Conservation (phyloP, 2,329 filamentous ascomycete genomes). For the Cercospora janseana region DNA sequence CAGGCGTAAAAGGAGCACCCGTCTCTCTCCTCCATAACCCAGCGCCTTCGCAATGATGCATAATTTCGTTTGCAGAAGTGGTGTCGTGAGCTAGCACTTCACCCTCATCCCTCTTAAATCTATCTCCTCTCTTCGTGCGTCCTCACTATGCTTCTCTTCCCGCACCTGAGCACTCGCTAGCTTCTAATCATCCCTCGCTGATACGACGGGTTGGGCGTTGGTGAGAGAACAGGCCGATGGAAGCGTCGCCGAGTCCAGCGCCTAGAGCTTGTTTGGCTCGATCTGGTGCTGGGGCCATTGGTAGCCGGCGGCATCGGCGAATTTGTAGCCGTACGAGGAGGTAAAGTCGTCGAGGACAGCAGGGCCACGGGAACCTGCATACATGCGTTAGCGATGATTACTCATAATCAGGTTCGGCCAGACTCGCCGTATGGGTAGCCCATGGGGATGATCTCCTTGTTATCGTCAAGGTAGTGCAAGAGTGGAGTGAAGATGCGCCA, state of each 20-base stretch:
- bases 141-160: not conserved
- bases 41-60: conserved; percentile 8
- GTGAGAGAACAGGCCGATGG: not conserved
- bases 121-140: not conserved
- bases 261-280: conserved; percentile 72
- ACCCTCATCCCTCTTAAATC: too few species aligned
- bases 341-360: conserved; percentile 98
- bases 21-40: conserved; percentile 3
- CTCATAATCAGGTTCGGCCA: not conserved
- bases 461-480: conserved; percentile 96
- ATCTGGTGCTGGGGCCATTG: conserved; percentile 81
- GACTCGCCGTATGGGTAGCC: conserved; percentile 95
- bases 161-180: not conserved
- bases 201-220: not conserved
- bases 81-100: not conserved
- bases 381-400: conserved; percentile 7
- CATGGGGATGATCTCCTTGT: conserved; percentile 99
- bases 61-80: not conserved
- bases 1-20: conserved; percentile 5
- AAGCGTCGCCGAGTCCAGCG: not conserved
- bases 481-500: conserved; percentile 99
- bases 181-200: not conserved
- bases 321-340: conserved; percentile 97
- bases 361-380: conserved; percentile 86
- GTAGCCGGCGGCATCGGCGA: conserved; percentile 93